A percentile compares a stretch with the other conserved stretches of the same genome.
Evolutionary conservation across 1,139 yeast genomes (phyloP).

Genomic region (Hyphopichia wangnamkhiaoensis): DNA sequence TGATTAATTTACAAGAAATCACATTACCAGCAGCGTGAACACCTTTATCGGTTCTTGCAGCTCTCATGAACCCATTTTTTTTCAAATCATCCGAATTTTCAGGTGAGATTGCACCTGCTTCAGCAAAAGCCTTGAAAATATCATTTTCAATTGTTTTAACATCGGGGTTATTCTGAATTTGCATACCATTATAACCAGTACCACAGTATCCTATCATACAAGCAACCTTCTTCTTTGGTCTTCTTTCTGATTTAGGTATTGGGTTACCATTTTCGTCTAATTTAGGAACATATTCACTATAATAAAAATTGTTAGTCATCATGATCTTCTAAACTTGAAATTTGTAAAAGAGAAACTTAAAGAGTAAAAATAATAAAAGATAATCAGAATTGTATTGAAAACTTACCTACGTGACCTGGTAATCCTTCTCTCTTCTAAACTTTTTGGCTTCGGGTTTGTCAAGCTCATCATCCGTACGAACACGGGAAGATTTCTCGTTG

Average conservation of each 20-base stretch:
- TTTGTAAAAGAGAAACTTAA: no score
- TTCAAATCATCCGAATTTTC: constrained; percentile 90
- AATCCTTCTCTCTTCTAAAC: constrained; percentile 30
- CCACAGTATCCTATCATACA: constrained; percentile 96
- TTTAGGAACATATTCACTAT: constrained; percentile 40
- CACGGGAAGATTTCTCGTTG: constrained; percentile 12
- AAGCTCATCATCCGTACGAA: constrained; percentile 33
- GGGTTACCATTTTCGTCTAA: constrained; percentile 67
- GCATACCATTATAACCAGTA: constrained; percentile 98
- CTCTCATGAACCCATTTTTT: constrained; percentile 89
- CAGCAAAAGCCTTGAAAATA: constrained; percentile 77
- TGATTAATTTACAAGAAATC: constrained; percentile 80
- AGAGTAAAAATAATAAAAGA: no score
- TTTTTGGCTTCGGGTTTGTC: constrained; percentile 40
- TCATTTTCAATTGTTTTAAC: constrained; percentile 92
- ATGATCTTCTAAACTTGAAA: no score
- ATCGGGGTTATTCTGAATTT: constrained; percentile 77
- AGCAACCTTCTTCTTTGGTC: constrained; percentile 87
- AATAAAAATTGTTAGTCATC: constrained; percentile 22
- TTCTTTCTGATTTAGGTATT: constrained; percentile 58
- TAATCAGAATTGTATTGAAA: no score
- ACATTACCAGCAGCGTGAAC: constrained; percentile 99
- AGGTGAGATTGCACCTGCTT: constrained; percentile 87
- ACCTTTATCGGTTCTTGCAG: constrained; percentile 98
- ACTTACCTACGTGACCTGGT: constrained; percentile 54